phyloP scores from a whole-genome alignment of 768 basidiomycete species.

The Naganishia onofrii region DNA sequence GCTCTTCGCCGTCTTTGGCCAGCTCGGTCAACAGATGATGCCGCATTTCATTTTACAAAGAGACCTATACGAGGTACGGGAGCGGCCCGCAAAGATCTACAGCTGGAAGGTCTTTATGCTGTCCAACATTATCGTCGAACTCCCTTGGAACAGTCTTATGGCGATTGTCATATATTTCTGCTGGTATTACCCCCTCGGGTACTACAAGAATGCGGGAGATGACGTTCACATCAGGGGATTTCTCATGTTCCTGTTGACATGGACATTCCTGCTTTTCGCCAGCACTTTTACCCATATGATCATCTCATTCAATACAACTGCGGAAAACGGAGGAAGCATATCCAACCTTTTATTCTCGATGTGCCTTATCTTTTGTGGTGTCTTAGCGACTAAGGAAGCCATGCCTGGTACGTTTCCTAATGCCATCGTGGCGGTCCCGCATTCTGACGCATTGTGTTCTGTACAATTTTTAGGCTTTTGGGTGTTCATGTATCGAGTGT shows the following conservation, averaged over 20 bases:
- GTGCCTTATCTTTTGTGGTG: conserved; percentile 55
- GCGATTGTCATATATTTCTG: conserved; percentile 48
- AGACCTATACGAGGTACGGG: conserved; percentile 50
- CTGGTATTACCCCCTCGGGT: conserved; percentile 53
- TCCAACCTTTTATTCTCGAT: conserved; percentile 55
- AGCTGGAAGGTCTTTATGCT: conserved; percentile 46
- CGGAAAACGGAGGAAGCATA: conserved; percentile 55
- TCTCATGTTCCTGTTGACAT: conserved; percentile 54
- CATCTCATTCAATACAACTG: conserved; percentile 52
- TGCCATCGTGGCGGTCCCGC: conserved; percentile 11
- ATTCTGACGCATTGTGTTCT: conserved; percentile 39
- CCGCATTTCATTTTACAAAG: conserved; percentile 51
- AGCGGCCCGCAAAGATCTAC: conserved; percentile 52
- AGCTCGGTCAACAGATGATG: conserved; percentile 51
- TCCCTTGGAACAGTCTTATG: conserved; percentile 39
- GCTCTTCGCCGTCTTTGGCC: conserved; percentile 51
- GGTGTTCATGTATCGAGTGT: conserved; percentile 48
- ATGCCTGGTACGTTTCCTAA: conserved; percentile 12
- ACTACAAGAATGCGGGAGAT: conserved; percentile 55
- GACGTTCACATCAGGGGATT: conserved; percentile 53
- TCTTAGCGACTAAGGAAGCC: conserved; percentile 24
- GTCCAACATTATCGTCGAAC: conserved; percentile 46
- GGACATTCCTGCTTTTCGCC: conserved; percentile 55
- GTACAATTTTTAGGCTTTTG: conserved; percentile 6
- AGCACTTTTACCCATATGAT: conserved; percentile 51